A percentile compares a stretch with the other conserved stretches of the same genome.
Conservation (phyloP, 2,329 filamentous ascomycete species). For the Ceratocystis cacaofunesta region DNA sequence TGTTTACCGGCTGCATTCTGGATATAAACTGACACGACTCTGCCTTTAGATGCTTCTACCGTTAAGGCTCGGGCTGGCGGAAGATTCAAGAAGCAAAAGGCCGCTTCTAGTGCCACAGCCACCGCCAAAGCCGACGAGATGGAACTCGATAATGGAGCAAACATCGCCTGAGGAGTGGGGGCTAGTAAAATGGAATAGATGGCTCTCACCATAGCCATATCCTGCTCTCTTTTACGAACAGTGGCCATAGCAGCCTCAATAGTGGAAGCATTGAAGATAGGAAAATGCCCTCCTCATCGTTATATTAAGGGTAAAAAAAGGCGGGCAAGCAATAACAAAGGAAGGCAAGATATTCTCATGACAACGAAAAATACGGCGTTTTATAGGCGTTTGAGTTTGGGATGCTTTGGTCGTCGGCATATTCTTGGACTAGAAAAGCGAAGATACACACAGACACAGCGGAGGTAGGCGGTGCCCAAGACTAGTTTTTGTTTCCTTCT, state of each 20-base stretch:
- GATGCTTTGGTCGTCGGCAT: not conserved
- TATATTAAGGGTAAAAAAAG: not conserved
- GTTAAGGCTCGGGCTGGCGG: not conserved
- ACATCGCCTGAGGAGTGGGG: not conserved
- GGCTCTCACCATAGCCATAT: not conserved
- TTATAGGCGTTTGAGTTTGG: not conserved
- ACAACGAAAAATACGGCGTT: not conserved
- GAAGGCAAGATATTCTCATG: not conserved
- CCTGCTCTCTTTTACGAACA: not conserved
- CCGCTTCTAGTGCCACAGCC: not conserved
- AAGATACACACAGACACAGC: not conserved
- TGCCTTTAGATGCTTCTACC: not conserved
- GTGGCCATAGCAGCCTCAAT: not conserved
- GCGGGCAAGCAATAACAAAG: not conserved
- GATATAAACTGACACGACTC: too few species aligned
- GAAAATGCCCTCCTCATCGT: not conserved
- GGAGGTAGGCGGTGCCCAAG: not conserved
- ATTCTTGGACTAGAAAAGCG: not conserved
- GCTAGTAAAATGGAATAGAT: not conserved
- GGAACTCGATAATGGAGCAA: constrained; percentile 5
- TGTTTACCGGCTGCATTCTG: not conserved
- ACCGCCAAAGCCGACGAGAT: not conserved
- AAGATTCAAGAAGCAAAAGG: constrained; percentile 1
- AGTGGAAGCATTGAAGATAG: not conserved
- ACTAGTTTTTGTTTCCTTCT: not conserved